These are phyloP conservation scores for Takashimella koratensis DNA, from an alignment of 1,284 basidiomycete genomes.

Conservation along the genomic window DNA sequence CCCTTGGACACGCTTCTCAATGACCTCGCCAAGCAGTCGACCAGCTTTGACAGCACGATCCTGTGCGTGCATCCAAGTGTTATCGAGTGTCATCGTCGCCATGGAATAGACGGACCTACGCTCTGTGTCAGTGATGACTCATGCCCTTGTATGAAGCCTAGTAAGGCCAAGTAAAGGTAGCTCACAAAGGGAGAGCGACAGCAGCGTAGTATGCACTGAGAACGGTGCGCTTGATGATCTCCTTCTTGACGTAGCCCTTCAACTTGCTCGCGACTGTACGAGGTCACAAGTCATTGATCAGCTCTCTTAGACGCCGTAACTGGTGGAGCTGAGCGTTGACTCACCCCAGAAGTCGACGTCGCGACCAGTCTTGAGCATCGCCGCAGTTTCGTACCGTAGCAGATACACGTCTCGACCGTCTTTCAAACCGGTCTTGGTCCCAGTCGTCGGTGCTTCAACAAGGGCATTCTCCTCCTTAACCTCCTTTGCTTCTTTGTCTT, in stretches of 20 bases:
- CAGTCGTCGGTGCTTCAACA: not conserved
- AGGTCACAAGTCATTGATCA: no score
- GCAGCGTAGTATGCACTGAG: not conserved
- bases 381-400: conserved; percentile 47
- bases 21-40: conserved; percentile 55
- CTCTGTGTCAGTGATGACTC: no score
- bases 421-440: conserved; percentile 19
- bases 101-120: conserved; percentile 44
- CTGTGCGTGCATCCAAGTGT: conserved; percentile 50
- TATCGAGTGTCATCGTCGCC: conserved; percentile 46
- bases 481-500: not conserved
- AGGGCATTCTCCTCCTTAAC: not conserved
- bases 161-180: not conserved
- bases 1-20: conserved; percentile 56
- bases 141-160: not conserved
- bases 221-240: conserved; percentile 54
- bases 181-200: conserved; percentile 4
- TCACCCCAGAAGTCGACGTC: conserved; percentile 50
- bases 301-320: no score
- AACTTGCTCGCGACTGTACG: conserved; percentile 37
- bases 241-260: conserved; percentile 48
- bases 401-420: conserved; percentile 51
- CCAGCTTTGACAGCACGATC: conserved; percentile 55
- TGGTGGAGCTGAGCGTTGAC: conserved; percentile 8
- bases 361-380: conserved; percentile 51